These are phyloP conservation scores for Gnaphalium uliginosum DNA, from an alignment of 129 eudicot genomes.

Conservation along the genomic window DNA sequence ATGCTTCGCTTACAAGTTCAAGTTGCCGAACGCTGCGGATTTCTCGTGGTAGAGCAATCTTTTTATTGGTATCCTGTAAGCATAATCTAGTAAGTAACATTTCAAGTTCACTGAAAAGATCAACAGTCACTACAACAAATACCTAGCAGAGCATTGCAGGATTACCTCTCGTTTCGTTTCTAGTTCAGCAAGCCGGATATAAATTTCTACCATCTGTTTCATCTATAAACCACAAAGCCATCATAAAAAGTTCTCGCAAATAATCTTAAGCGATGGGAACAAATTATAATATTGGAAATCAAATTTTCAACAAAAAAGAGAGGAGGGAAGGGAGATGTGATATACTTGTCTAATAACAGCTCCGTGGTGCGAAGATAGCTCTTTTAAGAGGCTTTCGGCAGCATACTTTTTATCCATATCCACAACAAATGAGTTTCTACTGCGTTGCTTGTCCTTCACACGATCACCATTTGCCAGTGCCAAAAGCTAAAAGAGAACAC, in stretches of 20 bases:
- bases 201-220: conserved; percentile 95
- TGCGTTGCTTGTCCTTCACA: conserved; percentile 97
- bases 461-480: conserved; percentile 97
- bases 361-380: conserved; percentile 74
- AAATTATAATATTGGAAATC: not conserved
- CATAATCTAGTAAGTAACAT: conserved; percentile 20
- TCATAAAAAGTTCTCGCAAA: conserved; percentile 8
- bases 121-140: conserved; percentile 11
- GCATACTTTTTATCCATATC: conserved; percentile 96
- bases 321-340: not conserved
- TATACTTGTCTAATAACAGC: conserved; percentile 77
- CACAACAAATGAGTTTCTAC: conserved; percentile 92
- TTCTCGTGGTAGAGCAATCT: conserved; percentile 83
- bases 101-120: not conserved
- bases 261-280: not conserved
- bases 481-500: conserved; percentile 56
- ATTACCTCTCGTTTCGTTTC: conserved; percentile 92
- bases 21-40: conserved; percentile 84
- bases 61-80: conserved; percentile 84
- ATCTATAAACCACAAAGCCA: conserved; percentile 48
- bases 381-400: conserved; percentile 83
- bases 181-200: conserved; percentile 92
- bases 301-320: not conserved
- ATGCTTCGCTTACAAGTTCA: conserved; percentile 68
- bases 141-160: not conserved